Evolutionary conservation across 164 flowering plant genomes (phyloP), one percentile per base, ranked within the genome.

Genomic region (Stephania yunnanensis): DNA sequence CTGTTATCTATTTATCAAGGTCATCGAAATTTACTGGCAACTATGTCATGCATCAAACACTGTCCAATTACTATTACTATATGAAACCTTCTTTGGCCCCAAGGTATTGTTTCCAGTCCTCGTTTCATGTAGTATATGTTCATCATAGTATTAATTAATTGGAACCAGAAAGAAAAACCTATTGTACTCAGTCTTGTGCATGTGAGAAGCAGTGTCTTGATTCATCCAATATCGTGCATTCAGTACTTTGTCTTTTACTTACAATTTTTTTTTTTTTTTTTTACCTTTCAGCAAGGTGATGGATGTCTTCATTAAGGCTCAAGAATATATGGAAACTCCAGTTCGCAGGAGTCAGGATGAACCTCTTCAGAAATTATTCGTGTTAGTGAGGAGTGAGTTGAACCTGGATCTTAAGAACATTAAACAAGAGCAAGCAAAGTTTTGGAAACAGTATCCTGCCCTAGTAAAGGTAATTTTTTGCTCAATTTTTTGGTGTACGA

Each of bases 1-100:
- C 95, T 74, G 99, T 90, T 71, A 81, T 95, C 76, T 93, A 92
- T 81, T 94, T 95, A 53, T 92, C 99, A 74, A 91, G 86, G 77
- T 92, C 99, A 55, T 83, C 99, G 50, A 93, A 92, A 75, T 92
- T 91, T 78, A 88, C 96, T 17, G 99, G 99, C 73, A 95, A 95
- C 53, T 84, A 93, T 83, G 98, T 95, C 71, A 93, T 91, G 97
- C 97, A 91, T 83, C 96, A 95, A 65, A 95, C 99, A 4, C 70
- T 93, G 71, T 88, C 87, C 2, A 80, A 92, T 20, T 95, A 92
- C 75, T 93, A 87, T 79, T 82, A 88, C 85, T 84, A 87, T 67
- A 92, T 95, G 96, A 95, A 95, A 76, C 97, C 99, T 79, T 93
- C 98, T 63, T 83, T 95, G 80, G 99, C 99, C 30, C 99, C 99